Evolutionary conservation across 495 filamentous ascomycete genomes (phyloP), one percentile per base, ranked within the genome.

Genomic region (Gamarada debralockiae): DNA sequence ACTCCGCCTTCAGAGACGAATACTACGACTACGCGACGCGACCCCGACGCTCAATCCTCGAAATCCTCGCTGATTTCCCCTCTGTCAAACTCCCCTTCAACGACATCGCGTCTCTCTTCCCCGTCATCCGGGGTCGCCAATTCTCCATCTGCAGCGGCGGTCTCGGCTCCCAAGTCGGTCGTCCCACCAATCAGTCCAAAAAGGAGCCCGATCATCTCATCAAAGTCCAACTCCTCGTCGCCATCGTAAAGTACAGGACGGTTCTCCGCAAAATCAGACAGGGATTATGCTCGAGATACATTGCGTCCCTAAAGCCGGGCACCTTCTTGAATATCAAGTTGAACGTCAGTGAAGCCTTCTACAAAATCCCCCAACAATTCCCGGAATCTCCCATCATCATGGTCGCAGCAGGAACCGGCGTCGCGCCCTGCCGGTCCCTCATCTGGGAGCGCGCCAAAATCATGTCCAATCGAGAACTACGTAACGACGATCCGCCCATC

Each of bases 1-100:
- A 84, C 48, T 80, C 87, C 0, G 75, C 84, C 15, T 87, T 84
- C 63, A 76, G 89, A 9, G 90, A 97, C 59, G 95, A 99, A 55
- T 81, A 95, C 15, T 96, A 86, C 71, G 95, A 99, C 65, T 99
- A 97, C 65, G 92, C 92, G 1, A 90, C 90, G 3, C 86, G 95
- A 6, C 92, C 93, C 6, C 84, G 93, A 41, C 84, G 93, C 37
- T 92, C 85, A 55, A 95, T 97, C 57, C 67, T 99, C 7, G 93
- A 99, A 65, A 83, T 96, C 1, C 73, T 99, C 21, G 81, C 90
- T 39, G 93, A 99, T 55, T 97, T 99, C 63, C 77, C 87, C 43
- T 81, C 79, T 5, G 87, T 97, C 40, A 82, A 81, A 50, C 82
- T 99, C 3, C 90, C 92, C 0, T 89, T 83, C 73, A 69, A 86